These are phyloP conservation scores for Eucalyptus leucophloia DNA, from an alignment of 345 rosid genomes.

Conservation along the genomic window DNA sequence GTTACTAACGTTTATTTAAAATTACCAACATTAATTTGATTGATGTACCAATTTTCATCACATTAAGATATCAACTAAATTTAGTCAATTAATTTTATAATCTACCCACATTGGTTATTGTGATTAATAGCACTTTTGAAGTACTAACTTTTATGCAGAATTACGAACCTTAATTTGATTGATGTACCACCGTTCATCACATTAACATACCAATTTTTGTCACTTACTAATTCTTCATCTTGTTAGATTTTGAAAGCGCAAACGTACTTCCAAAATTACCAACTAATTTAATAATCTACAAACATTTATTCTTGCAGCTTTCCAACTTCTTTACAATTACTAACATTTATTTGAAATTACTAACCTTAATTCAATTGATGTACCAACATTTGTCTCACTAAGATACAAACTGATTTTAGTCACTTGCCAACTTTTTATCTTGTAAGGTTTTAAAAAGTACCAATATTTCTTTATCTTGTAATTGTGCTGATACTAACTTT, in stretches of 20 bases:
- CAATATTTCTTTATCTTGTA: no score
- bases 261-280: fast-evolving
- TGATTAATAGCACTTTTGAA: fast-evolving
- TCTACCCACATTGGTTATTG: fast-evolving
- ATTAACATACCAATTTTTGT: not conserved
- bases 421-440: not conserved
- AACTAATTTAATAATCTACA: fast-evolving
- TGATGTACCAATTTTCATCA: fast-evolving
- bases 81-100: fast-evolving
- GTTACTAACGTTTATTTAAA: no score
- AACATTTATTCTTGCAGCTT: fast-evolving
- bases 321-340: fast-evolving
- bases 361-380: fast-evolving
- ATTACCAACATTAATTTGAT: not conserved
- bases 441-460: fast-evolving
- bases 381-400: not conserved
- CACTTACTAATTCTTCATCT: no score
- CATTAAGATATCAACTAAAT: no score
- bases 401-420: not conserved
- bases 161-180: not conserved
- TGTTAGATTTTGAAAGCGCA: not conserved
- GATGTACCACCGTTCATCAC: fast-evolving
- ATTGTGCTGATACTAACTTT: no score
- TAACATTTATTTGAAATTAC: not conserved
- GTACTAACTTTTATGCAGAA: fast-evolving